Evolutionary conservation across 2,329 filamentous ascomycete genomes (phyloP).

Genomic region (Alternaria metachromatica): DNA sequence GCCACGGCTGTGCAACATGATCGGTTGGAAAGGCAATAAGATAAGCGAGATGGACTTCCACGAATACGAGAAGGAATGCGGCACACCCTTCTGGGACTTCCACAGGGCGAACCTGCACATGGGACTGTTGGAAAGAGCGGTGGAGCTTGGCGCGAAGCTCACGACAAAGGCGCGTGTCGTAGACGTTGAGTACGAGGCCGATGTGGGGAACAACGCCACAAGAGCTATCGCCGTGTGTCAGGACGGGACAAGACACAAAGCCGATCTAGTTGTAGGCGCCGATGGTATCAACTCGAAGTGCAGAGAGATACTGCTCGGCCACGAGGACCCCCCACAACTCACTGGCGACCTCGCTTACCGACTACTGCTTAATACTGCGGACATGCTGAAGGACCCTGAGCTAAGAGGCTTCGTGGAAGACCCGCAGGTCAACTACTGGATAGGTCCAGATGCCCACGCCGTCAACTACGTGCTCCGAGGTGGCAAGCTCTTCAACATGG

Average conservation of each 20-base stretch:
- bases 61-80: conserved; percentile 44
- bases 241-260: conserved; percentile 47
- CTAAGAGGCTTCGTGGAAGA: conserved; percentile 54
- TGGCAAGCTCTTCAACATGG: conserved; percentile 59
- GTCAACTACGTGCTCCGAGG: conserved; percentile 61
- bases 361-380: conserved; percentile 54
- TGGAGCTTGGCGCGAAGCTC: conserved; percentile 58
- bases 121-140: conserved; percentile 55
- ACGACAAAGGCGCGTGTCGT: conserved; percentile 54
- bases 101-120: conserved; percentile 61
- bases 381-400: conserved; percentile 57
- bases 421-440: conserved; percentile 61
- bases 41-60: conserved; percentile 59
- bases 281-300: conserved; percentile 58
- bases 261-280: conserved; percentile 57
- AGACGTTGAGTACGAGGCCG: conserved; percentile 46
- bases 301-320: conserved; percentile 54
- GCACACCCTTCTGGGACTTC: conserved; percentile 61
- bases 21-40: conserved; percentile 60
- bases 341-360: conserved; percentile 62
- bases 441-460: conserved; percentile 58
- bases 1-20: conserved; percentile 55
- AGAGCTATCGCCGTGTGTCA: conserved; percentile 52
- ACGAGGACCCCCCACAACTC: conserved; percentile 54
- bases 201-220: conserved; percentile 22